Evolutionary conservation across 1,139 yeast genomes (phyloP), one percentile per base, ranked within the genome.

Genomic region (Wickerhamomyces sp.): DNA sequence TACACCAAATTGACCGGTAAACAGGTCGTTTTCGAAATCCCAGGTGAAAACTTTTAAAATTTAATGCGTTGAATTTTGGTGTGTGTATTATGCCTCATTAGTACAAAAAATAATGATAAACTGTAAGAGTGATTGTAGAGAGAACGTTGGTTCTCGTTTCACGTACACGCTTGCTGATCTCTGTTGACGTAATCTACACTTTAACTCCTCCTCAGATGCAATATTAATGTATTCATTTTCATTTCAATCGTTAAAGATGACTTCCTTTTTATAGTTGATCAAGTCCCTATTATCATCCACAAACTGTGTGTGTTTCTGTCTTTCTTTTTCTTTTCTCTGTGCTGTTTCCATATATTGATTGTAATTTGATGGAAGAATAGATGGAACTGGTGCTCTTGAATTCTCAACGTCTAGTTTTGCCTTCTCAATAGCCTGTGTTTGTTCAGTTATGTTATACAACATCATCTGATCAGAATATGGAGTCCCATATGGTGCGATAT

Each of bases 1-100:
- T 91, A 89, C 94, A 75, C 77, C 75, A 89, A 89, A 79, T 87
- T 91, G 72, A 91, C 98, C 63, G 98, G 98, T 76, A 93, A 91
- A 83, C 95, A 88, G 75, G 96, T 91, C 75, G 94, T 88, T 63
- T 91, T 91, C 66, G 97, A 89, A 81, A 86, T 89, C 72, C 95
- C 95, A 65, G 82, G 75, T 57, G 83, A 78, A 62, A 76, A 76
- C 63, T 72, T 70, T 68, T 78, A 75, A 72, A 34, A 36, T 31
- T 26, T 26, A 26, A 26, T 17, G 28, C 23, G 29, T 26, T 30
- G 23, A 18, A 28, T 28, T 23, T 24, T 28, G 31, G 20, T 8
- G 5, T 27, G 29, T 27, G 29, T 27, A 27, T 27, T 27, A 14
- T 28, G 16, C 14, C 17, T 20, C 21, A 12, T n/a, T 14, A 17